Conservation (phyloP, 306 rosid species). For the Prunus armeniaca region DNA sequence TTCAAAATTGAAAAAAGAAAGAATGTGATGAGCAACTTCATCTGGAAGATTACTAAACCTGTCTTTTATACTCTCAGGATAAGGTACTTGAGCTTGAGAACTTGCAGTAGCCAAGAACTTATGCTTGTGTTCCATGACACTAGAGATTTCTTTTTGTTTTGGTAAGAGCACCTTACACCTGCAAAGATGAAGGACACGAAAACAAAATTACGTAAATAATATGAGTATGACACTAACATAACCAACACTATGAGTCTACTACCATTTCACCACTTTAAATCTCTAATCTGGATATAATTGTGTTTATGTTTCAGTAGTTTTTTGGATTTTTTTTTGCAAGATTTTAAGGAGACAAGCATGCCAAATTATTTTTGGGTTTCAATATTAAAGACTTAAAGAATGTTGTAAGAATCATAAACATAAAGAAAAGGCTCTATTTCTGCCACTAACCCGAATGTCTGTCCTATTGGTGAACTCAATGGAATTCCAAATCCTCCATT, state of each 20-base stretch:
- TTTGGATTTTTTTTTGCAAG: not conserved
- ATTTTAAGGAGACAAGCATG: not conserved
- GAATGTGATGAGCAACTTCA: not conserved
- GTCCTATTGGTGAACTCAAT: too few species aligned
- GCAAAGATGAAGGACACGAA: not conserved
- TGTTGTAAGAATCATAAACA: too few species aligned
- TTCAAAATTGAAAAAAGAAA: not conserved
- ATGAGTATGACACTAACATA: not conserved
- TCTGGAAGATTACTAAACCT: constrained; percentile 10
- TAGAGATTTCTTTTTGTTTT: not conserved
- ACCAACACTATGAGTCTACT: not conserved
- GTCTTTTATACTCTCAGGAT: not conserved
- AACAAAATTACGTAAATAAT: not conserved
- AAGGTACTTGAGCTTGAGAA: not conserved
- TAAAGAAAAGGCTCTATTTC: too few species aligned
- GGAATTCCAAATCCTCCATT: too few species aligned
- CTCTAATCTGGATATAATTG: not conserved
- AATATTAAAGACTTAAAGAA: too few species aligned
- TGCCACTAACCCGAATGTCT: too few species aligned
- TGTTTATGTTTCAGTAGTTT: not conserved
- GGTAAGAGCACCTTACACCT: not conserved
- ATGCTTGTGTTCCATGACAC: not conserved
- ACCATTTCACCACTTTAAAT: not conserved
- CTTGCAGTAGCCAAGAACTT: not conserved
- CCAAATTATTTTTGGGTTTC: too few species aligned